Conservation (phyloP, 768 basidiomycete species). For the Mycena alexandri region DNA sequence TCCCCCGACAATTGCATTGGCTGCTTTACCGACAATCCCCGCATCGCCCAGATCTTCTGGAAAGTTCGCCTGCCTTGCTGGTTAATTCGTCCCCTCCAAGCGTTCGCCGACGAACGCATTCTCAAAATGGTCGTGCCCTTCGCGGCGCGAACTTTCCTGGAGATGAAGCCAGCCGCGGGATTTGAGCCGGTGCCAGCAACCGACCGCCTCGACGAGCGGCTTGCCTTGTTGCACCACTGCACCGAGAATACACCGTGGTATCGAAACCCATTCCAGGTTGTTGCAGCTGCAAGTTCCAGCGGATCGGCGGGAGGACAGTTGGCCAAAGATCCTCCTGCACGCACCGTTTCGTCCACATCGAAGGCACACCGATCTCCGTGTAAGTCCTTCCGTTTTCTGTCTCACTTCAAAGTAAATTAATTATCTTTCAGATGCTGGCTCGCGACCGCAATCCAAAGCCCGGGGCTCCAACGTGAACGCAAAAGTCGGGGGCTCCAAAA, state of each 20-base stretch:
- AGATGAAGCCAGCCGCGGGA: constrained; percentile 1
- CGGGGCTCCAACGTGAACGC: no score
- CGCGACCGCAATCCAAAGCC: no score
- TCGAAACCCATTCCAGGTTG: neutral
- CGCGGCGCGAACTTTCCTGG: neutral
- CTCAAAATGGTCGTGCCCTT: constrained; percentile 8
- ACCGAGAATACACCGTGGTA: constrained; percentile 10
- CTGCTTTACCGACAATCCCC: constrained; percentile 11
- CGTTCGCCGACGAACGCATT: constrained; percentile 12
- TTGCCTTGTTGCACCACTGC: constrained; percentile 4
- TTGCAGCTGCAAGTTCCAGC: neutral
- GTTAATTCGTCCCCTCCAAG: constrained; percentile 1
- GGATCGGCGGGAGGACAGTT: neutral
- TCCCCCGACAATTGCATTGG: constrained; percentile 8
- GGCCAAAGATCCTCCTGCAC: neutral
- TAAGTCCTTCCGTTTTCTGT: neutral
- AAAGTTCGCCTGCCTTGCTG: constrained; percentile 12
- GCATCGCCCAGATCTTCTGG: constrained; percentile 10
- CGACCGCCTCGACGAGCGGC: neutral
- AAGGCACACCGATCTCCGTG: neutral
- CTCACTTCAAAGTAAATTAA: neutral
- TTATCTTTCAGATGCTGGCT: neutral
- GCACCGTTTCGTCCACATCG: constrained; percentile 1
- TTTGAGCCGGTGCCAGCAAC: neutral
- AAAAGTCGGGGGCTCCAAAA: no score